phyloP scores from a whole-genome alignment of 352 stramenopile species.

The Peronospora belbahrii region DNA sequence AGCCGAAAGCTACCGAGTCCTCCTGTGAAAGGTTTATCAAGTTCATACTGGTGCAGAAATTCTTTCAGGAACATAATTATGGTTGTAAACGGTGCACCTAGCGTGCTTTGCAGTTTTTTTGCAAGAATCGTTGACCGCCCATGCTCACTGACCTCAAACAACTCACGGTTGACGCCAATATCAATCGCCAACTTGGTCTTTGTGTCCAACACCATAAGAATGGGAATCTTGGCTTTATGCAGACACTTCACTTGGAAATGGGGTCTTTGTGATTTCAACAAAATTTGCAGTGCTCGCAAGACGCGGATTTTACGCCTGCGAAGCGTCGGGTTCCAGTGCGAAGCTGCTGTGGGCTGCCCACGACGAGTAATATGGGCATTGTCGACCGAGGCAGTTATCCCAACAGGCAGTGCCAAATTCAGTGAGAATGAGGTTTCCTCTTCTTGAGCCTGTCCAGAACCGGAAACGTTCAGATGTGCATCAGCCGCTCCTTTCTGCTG shows the following conservation, averaged over 20 bases:
- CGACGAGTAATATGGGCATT: constrained; percentile 25
- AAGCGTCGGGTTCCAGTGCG: constrained; percentile 63
- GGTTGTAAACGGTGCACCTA: constrained; percentile 40
- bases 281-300: constrained; percentile 44
- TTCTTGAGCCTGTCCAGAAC: constrained; percentile 8
- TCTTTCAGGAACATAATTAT: constrained; percentile 70
- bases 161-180: constrained; percentile 55
- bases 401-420: constrained; percentile 39
- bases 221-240: constrained; percentile 65
- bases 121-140: constrained; percentile 54
- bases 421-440: constrained; percentile 52
- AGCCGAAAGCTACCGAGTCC: constrained; percentile 70
- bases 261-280: constrained; percentile 42
- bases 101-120: constrained; percentile 30
- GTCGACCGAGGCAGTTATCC: constrained; percentile 9
- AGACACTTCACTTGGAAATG: constrained; percentile 56
- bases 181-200: constrained; percentile 50
- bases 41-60: constrained; percentile 66
- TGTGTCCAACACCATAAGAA: constrained; percentile 56
- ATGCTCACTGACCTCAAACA: constrained; percentile 50
- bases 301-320: constrained; percentile 50
- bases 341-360: constrained; percentile 32
- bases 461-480: neutral
- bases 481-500: neutral
- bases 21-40: constrained; percentile 76